These are phyloP conservation scores for Cryomyces minteri DNA, from an alignment of 495 filamentous ascomycete genomes.

Conservation along the genomic window DNA sequence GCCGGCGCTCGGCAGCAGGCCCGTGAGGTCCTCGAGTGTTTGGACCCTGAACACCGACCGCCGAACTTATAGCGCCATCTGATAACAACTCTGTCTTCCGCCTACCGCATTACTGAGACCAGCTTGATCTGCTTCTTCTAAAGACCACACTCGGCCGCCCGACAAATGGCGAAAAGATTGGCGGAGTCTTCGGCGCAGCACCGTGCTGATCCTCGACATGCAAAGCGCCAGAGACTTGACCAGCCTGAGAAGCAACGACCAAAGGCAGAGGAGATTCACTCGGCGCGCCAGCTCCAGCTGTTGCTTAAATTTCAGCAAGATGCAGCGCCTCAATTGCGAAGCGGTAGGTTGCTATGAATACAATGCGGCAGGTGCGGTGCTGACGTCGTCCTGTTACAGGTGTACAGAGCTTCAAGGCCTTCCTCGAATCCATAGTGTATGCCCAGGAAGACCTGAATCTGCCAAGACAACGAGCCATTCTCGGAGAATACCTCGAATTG, in stretches of 20 bases:
- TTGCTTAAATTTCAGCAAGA: constrained; percentile 10
- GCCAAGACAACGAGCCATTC: constrained; percentile 25
- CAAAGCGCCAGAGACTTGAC: not conserved
- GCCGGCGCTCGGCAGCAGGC: too few species aligned
- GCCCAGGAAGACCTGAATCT: constrained; percentile 11
- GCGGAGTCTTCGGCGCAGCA: too few species aligned
- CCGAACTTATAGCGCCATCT: too few species aligned
- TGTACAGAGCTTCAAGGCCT: constrained; percentile 56
- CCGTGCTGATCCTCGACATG: too few species aligned
- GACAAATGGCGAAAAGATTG: too few species aligned
- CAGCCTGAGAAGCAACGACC: not conserved
- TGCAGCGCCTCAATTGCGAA: constrained; percentile 5
- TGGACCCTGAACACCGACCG: too few species aligned
- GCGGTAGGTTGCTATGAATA: not conserved
- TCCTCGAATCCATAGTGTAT: constrained; percentile 46
- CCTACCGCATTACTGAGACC: too few species aligned
- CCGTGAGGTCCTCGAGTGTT: too few species aligned
- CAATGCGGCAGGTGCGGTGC: not conserved
- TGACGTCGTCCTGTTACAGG: constrained; percentile 23
- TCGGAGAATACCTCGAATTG: constrained; percentile 55
- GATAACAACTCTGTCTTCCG: too few species aligned
- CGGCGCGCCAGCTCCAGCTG: constrained; percentile 9
- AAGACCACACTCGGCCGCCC: too few species aligned
- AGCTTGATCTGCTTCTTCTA: too few species aligned
- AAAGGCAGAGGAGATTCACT: constrained; percentile 9